Conservation (phyloP, 805 yeast species). For the Lachancea dasiensis region DNA sequence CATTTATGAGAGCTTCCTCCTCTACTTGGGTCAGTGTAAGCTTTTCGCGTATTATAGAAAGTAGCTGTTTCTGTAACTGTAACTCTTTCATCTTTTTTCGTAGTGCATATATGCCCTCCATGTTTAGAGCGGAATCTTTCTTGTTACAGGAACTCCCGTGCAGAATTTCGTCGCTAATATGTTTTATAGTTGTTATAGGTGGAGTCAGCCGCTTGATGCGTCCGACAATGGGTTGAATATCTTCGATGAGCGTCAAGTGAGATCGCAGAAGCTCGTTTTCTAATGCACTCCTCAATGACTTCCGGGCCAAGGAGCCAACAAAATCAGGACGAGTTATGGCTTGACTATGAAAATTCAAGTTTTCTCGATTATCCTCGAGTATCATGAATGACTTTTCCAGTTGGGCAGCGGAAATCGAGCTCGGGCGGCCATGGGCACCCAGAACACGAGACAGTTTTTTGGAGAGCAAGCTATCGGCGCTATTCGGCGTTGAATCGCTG, state of each 20-base stretch:
- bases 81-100: slow-evolving; percentile 16
- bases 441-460: slow-evolving; percentile 33
- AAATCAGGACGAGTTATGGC: slow-evolving; percentile 42
- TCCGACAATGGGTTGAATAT: slow-evolving; percentile 40
- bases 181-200: slow-evolving; percentile 22
- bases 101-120: slow-evolving; percentile 14
- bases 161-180: slow-evolving; percentile 12
- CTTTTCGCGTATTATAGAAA: slow-evolving; percentile 48
- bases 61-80: slow-evolving; percentile 44
- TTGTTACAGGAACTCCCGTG: slow-evolving; percentile 17
- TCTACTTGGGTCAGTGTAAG: slow-evolving; percentile 72
- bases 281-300: slow-evolving; percentile 51
- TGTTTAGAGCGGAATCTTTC: slow-evolving; percentile 25
- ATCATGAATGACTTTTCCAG: slow-evolving; percentile 32
- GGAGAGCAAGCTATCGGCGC: slow-evolving; percentile 27
- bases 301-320: slow-evolving; percentile 55
- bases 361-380: slow-evolving; percentile 30
- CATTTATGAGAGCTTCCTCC: slow-evolving; percentile 47
- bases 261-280: slow-evolving; percentile 55
- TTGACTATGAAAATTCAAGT: slow-evolving; percentile 24
- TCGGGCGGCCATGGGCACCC: slow-evolving; percentile 25
- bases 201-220: slow-evolving; percentile 34
- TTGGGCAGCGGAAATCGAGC: slow-evolving; percentile 28
- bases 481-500: slow-evolving; percentile 10
- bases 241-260: slow-evolving; percentile 45